Evolutionary conservation across 2,329 filamentous ascomycete species (phyloP), one percentile per base, ranked within the genome.

Genomic region (Fusarium annulatum): DNA sequence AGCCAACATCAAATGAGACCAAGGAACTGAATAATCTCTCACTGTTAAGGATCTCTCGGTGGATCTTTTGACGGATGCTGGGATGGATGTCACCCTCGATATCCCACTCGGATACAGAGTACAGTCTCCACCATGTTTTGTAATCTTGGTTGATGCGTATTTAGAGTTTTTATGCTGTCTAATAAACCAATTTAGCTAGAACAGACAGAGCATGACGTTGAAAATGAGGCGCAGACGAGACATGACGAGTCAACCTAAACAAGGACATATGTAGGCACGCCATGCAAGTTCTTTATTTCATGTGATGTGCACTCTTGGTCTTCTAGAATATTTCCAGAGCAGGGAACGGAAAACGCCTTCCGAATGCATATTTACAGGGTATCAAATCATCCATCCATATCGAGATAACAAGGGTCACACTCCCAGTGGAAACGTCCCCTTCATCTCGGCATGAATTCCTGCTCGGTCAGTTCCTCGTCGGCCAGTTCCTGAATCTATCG

Each of bases 371-470:
- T n/a, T 38, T 42, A 12, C 38, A 58, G n/a, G 38, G 38, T 30
- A 19, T 36, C 49, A 28, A 45, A 41, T 56, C 61, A 48, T 48
- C 26, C 19, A 43, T 64, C 26, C 19, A 43, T 64, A 64, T 63
- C 64, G 49, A 55, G 57, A 68, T 56, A 68, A n/a, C 51, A 23
- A 46, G 46, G 21, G 63, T 61, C 39, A 23, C 38, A 49, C 12
- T 41, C 42, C 23, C 30, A 9, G 67, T 53, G 59, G 65, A 45
- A 59, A 59, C 19, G 60, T 53, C 46, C 66, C 64, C 61, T 70
- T 70, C 59, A 70, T 69, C 52, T 69, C 67, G 67, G 67, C 36
- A 49, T 49, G 42, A 55, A 36, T 63, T 49, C 55, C 64, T 56
- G 42, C 46, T 60, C 42, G 41, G 60, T 46, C 65, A 46, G 28